A percentile compares a stretch with the other conserved stretches of the same genome.
Conservation (phyloP, 2,329 filamentous ascomycete genomes). For the Scytalidium lignicola region DNA sequence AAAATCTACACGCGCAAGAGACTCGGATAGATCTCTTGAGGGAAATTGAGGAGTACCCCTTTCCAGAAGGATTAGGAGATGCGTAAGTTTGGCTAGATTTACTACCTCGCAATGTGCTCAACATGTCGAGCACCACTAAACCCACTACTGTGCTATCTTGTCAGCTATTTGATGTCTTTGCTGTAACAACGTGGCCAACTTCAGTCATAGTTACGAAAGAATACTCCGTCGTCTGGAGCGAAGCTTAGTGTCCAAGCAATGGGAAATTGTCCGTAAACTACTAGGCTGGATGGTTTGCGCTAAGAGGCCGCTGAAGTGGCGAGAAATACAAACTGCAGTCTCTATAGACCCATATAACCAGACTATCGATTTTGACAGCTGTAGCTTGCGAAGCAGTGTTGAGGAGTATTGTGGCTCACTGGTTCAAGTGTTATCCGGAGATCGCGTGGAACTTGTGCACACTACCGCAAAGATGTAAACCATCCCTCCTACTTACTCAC, state of each 20-base stretch:
- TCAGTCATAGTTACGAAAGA: constrained; percentile 3
- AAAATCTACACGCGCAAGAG: constrained; percentile 16
- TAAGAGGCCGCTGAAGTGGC: constrained; percentile 33
- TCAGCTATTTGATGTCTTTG: too few relatives aligned
- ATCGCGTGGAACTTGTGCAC: constrained; percentile 32
- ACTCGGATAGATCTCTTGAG: constrained; percentile 1
- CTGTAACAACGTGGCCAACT: too few relatives aligned
- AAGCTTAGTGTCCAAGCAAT: background rate
- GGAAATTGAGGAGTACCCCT: too few relatives aligned
- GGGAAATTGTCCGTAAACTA: constrained; percentile 15
- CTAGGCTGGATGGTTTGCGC: constrained; percentile 35
- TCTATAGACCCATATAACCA: constrained; percentile 27
- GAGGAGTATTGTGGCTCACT: constrained; percentile 33
- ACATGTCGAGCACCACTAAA: background rate
- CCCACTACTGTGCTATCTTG: too few relatives aligned
- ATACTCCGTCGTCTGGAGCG: constrained; percentile 9
- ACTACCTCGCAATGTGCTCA: too few relatives aligned
- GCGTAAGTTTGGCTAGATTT: constrained; percentile 15
- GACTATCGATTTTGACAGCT: constrained; percentile 24
- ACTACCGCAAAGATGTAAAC: constrained; percentile 29
- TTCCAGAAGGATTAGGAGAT: constrained; percentile 11
- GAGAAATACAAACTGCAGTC: constrained; percentile 35
- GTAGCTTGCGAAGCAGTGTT: constrained; percentile 19
- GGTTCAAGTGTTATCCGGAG: constrained; percentile 24
- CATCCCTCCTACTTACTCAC: background rate